Evolutionary conservation across 2,329 filamentous ascomycete species (phyloP).

Genomic region (Amphichorda felina): DNA sequence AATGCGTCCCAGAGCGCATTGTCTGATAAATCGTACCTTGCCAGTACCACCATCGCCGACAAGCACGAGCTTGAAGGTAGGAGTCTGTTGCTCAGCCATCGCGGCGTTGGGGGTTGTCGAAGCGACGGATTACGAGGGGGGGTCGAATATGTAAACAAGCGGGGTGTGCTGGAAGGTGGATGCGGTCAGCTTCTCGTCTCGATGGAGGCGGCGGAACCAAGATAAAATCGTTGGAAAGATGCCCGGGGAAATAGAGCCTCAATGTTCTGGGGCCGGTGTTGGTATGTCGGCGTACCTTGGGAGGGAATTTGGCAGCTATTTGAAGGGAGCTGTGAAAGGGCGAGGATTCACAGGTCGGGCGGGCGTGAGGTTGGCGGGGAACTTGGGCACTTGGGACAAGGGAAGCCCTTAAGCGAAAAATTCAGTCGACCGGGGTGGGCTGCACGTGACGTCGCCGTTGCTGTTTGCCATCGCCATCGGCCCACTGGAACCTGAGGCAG

Average conservation of each 20-base stretch:
- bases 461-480: background rate
- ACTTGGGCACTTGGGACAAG: slow-evolving; percentile 19
- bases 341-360: slow-evolving; percentile 20
- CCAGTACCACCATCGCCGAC: slow-evolving; percentile 98
- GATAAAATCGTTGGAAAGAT: too few relatives aligned
- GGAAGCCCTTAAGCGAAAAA: slow-evolving; percentile 28
- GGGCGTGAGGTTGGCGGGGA: slow-evolving; percentile 22
- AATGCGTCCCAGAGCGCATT: background rate
- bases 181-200: slow-evolving; percentile 16
- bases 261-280: background rate
- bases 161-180: slow-evolving; percentile 22
- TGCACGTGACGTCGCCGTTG: slow-evolving; percentile 6
- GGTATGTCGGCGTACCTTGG: slow-evolving; percentile 12
- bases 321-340: slow-evolving; percentile 18
- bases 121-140: slow-evolving; percentile 1
- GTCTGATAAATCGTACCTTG: slow-evolving; percentile 51
- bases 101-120: slow-evolving; percentile 14
- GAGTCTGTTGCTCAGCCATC: slow-evolving; percentile 53
- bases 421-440: slow-evolving; percentile 22
- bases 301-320: slow-evolving; percentile 12
- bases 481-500: too few relatives aligned
- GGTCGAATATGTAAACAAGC: slow-evolving; percentile 27
- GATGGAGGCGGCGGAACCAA: too few relatives aligned
- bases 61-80: slow-evolving; percentile 99
- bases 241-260: background rate